These are phyloP conservation scores for Amaranthus palmeri DNA, from an alignment of 148 eudicot genomes.

Conservation along the genomic window DNA sequence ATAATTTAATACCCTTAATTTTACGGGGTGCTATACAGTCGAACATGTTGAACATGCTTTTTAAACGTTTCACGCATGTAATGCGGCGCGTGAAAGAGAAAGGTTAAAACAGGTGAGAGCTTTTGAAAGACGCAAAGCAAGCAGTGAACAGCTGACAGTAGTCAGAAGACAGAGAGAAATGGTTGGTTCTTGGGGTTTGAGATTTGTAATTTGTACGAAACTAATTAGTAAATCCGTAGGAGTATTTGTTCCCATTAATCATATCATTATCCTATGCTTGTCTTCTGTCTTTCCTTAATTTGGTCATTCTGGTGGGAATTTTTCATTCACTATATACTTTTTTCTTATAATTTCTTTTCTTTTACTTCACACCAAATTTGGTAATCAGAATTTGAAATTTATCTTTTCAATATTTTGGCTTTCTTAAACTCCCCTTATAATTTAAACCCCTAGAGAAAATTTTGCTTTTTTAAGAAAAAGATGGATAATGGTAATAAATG, in stretches of 20 bases:
- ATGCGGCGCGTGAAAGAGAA: neutral
- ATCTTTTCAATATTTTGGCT: neutral
- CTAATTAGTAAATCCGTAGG: conserved; percentile 5
- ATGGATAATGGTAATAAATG: too few species aligned
- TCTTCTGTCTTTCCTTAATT: conserved; percentile 12
- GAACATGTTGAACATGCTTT: too few species aligned
- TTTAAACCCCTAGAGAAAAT: too few species aligned
- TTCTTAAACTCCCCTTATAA: too few species aligned
- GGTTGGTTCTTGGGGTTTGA: neutral
- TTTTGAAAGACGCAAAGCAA: conserved; percentile 11
- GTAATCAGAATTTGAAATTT: neutral
- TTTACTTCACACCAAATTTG: conserved; percentile 1
- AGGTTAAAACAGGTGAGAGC: neutral
- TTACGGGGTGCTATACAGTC: too few species aligned
- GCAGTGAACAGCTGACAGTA: neutral
- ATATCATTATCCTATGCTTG: conserved; percentile 11
- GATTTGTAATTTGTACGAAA: conserved; percentile 25
- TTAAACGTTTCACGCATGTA: neutral
- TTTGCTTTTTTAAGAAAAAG: too few species aligned
- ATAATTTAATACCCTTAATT: too few species aligned
- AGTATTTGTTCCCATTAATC: neutral
- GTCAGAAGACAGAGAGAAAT: neutral
- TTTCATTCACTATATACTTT: neutral
- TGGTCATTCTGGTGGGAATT: conserved; percentile 16
- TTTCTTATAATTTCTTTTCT: conserved; percentile 4